Base-by-base conservation (phyloP, 768 basidiomycete genomes). In the Lactarius psammicola region DNA sequence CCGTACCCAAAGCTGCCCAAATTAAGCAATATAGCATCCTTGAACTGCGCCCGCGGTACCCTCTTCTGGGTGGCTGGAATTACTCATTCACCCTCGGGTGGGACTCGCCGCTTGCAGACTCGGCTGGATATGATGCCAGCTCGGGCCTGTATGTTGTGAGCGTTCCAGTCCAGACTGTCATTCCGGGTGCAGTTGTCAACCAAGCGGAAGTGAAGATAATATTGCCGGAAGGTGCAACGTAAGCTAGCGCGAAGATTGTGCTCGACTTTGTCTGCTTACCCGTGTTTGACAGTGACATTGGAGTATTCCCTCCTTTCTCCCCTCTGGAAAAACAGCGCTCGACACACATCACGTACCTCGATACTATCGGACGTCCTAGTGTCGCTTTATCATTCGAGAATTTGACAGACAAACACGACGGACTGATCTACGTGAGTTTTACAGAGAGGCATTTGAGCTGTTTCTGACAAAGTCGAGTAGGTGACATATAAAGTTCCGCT, bases 51-150 rank as follows among this genome's bases (percentile, higher is more conserved):
- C 96, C 97, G 0, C 85, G 97, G 54, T 99, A 95, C 76, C 97
- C 97, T 36, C 72, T 99, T 54, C 75, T 98, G 71, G 97, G 97
- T 34, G 94, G 96, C 51, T 99, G 97, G 97, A 98, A 97, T 73
- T 98, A 96, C 76, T 87, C 81, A 51, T 98, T 95, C 79, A 94
- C 93, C 6, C 81, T 98, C 3, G 97, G 97, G 2, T 99, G 91
- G 84, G 95, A 98, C 71, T 82, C 91, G n/a, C 89, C 89, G 33
- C 82, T 94, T 56, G 83, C 78, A n/a, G 85, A 93, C 74, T 87
- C 85, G 11, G 85, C 84, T 18, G 82, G 81, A 65, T 90, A 85
- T 71, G 86, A 92, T 70, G 80, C 78, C 59, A 78, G 78, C 55
- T 85, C 80, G 26, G 86, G 87, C 36, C 84, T 81, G 69, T 88